These are phyloP conservation scores for Cladosporium austrohemisphaericum DNA, from an alignment of 2,329 filamentous ascomycete species.

Conservation along the genomic window DNA sequence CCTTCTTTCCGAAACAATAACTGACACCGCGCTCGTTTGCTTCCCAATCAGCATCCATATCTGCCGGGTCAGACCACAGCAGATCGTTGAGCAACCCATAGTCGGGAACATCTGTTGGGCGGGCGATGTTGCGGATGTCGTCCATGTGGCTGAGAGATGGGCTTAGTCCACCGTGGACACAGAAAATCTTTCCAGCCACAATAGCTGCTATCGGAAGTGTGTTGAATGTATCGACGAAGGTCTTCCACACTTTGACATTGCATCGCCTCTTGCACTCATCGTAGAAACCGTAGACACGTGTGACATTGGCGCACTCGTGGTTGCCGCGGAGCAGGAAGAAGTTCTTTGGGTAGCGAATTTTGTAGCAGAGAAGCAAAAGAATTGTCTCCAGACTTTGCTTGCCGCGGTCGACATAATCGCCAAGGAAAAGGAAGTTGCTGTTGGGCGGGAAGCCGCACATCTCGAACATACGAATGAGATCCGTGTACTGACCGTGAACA, in stretches of 20 bases:
- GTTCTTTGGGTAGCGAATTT: constrained; percentile 95
- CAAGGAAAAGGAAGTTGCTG: constrained; percentile 89
- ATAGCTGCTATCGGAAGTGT: constrained; percentile 93
- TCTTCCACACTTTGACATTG: constrained; percentile 98
- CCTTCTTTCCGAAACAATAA: constrained; percentile 97
- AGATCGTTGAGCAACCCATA: constrained; percentile 94
- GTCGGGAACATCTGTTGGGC: constrained; percentile 94
- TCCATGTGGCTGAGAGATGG: constrained; percentile 95
- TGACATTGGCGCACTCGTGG: constrained; percentile 95
- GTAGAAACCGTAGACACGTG: constrained; percentile 94
- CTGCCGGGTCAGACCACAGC: constrained; percentile 94
- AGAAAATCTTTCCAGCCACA: constrained; percentile 95
- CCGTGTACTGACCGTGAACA: constrained; percentile 94
- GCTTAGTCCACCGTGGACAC: constrained; percentile 90
- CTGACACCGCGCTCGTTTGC: constrained; percentile 95
- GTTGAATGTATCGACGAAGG: constrained; percentile 95
- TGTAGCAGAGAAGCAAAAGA: constrained; percentile 87
- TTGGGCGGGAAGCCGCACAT: constrained; percentile 96
- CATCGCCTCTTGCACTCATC: constrained; percentile 95
- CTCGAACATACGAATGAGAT: constrained; percentile 94
- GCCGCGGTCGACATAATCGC: constrained; percentile 93
- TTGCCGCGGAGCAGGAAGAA: constrained; percentile 94
- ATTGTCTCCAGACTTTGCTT: constrained; percentile 97
- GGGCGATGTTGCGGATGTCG: constrained; percentile 91
- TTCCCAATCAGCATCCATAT: constrained; percentile 95